A percentile compares a stretch with the other conserved stretches of the same genome.
Evolutionary conservation across 164 flowering plant genomes (phyloP).

Genomic region (Dillenia turbinata): DNA sequence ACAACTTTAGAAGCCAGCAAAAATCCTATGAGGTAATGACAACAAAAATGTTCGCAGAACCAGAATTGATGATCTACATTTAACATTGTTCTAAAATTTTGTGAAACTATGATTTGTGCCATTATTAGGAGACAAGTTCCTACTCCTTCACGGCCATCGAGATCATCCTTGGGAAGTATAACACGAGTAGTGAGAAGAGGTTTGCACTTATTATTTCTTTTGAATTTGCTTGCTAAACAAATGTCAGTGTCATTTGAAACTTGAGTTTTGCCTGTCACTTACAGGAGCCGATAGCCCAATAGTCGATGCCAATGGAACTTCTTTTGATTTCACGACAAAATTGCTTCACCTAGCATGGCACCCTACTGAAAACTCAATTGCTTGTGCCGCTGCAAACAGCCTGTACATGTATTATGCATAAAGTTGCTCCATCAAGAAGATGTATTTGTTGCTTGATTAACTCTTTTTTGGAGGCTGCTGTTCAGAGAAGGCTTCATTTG

Average conservation of each 20-base stretch:
- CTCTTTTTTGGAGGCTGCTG: conserved; percentile 32
- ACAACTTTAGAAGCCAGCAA: conserved; percentile 97
- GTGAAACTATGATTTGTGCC: not conserved
- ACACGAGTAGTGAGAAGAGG: conserved; percentile 94
- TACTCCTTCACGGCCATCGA: conserved; percentile 84
- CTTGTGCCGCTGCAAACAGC: conserved; percentile 99
- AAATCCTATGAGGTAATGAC: conserved; percentile 87
- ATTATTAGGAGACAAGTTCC: conserved; percentile 75
- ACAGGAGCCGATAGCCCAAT: conserved; percentile 74
- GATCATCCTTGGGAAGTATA: conserved; percentile 84
- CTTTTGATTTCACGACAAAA: conserved; percentile 87
- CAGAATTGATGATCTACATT: too few species aligned
- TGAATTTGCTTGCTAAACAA: not conserved
- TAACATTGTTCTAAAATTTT: not conserved
- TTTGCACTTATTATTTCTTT: conserved; percentile 20
- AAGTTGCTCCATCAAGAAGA: conserved; percentile 21
- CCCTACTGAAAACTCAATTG: conserved; percentile 88
- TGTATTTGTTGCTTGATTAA: conserved; percentile 18
- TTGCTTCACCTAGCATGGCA: conserved; percentile 99
- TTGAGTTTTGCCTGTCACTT: not conserved
- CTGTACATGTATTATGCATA: conserved; percentile 98
- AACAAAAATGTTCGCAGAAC: not conserved
- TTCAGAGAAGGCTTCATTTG: conserved; percentile 24
- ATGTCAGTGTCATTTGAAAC: not conserved
- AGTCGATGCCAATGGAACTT: conserved; percentile 87